Evolutionary conservation across 2,329 filamentous ascomycete species (phyloP), one percentile per base, ranked within the genome.

Genomic region (Cryphonectria parasitica): DNA sequence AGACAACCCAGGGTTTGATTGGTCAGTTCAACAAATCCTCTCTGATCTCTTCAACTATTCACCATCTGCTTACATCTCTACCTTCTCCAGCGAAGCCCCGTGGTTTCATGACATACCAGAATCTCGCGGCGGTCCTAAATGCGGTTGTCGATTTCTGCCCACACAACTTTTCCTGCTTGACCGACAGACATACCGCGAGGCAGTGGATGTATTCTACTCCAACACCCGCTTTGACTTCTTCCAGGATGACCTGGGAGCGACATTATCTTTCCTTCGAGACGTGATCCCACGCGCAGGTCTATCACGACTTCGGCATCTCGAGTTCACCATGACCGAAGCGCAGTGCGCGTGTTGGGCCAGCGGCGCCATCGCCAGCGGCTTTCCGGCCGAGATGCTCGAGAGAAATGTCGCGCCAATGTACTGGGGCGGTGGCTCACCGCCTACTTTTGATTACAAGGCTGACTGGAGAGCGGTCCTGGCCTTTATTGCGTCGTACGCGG

Each of bases 161-260:
- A 61, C 34, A n/a, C 52, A 56, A 15, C 62, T 69, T 1, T 69
- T 54, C 3, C 25, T 52, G 11, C 63, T 66, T 15, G 41, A 60
- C 68, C 41, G 36, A 10, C 68, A 66, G 13, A 69, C 39, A 22
- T 65, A 39, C 22, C 39, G 22, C 6, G 68, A 69, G 22, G 68
- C 68, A n/a, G 63, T 66, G 1, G 56, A 66, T 6, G 68, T 69
- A 1, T 69, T 69, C 41, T 69, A 69, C 25, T 39, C 68, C 13
- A 69, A 69, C 13, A 39, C 43, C 52, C 10, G 39, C 41, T 39
- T 69, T 22, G 52, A 69, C 17, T n/a, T 69, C 28, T 31, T 52
- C 36, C 6, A 65, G 45, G 31, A 65, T n/a, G 31, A 69, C 28
- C 49, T 61, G 4, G 2, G 52, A 22, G 43, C 31, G 1, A 39